Conservation (phyloP, 805 yeast species). For the Suhomyces sp. region DNA sequence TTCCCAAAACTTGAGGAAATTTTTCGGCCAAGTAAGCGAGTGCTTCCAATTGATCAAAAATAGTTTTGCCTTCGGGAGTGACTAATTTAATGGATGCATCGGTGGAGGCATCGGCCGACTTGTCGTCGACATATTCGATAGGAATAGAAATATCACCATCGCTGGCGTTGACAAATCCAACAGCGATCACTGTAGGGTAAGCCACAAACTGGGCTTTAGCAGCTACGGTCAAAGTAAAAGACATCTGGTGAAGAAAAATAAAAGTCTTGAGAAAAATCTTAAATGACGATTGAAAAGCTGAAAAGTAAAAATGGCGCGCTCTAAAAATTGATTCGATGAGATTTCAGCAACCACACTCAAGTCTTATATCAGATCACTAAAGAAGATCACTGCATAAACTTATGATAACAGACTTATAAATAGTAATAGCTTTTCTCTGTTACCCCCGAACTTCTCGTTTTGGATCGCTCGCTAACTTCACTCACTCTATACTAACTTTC, state of each 20-base stretch:
- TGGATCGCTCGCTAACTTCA: no score
- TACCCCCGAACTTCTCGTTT: no score
- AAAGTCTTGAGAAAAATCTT: background rate
- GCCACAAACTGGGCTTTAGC: conserved; percentile 85
- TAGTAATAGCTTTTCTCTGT: no score
- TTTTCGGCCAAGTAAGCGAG: conserved; percentile 50
- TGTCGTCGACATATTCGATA: conserved; percentile 70
- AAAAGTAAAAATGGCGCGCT: no score
- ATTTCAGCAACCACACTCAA: no score
- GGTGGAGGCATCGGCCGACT: conserved; percentile 35
- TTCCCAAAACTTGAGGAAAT: conserved; percentile 45
- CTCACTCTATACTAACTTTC: no score
- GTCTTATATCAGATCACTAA: no score
- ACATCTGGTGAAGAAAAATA: conserved; percentile 22
- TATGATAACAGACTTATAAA: no score
- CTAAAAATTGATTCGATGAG: no score
- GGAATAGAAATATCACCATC: conserved; percentile 48
- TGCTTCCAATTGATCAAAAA: conserved; percentile 42
- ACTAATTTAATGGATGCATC: conserved; percentile 42
- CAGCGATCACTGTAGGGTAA: conserved; percentile 75
- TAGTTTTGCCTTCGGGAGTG: conserved; percentile 41
- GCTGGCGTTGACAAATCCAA: conserved; percentile 60
- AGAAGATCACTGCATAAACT: no score
- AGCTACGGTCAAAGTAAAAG: conserved; percentile 62
- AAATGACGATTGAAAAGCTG: background rate